Evolutionary conservation across 164 flowering plant genomes (phyloP).

Genomic region (Tetrastigma voinierianum): DNA sequence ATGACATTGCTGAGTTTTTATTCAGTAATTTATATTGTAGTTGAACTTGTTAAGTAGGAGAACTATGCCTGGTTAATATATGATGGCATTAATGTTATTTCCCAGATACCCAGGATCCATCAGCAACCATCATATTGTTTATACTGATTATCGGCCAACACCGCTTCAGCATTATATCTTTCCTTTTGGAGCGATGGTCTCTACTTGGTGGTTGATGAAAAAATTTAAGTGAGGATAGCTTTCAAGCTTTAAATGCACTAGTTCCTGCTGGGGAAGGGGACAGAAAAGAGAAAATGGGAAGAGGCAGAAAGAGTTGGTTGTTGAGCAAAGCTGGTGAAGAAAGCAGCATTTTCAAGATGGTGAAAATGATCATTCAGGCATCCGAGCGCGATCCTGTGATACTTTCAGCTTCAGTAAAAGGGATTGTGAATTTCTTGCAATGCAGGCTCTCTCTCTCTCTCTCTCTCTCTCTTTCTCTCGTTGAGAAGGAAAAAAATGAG

Average conservation of each 20-base stretch:
- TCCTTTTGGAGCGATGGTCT: conserved; percentile 87
- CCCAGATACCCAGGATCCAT: conserved; percentile 72
- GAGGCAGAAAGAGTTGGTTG: conserved; percentile 63
- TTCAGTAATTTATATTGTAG: not conserved
- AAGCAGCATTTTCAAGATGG: conserved; percentile 95
- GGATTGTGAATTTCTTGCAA: conserved; percentile 97
- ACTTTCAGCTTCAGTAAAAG: conserved; percentile 97
- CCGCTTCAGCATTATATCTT: conserved; percentile 98
- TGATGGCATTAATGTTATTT: conserved; percentile 10
- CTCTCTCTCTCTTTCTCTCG: not conserved
- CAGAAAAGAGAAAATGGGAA: conserved; percentile 76
- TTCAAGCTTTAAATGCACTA: conserved; percentile 93
- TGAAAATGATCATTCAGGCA: conserved; percentile 93
- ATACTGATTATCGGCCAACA: conserved; percentile 97
- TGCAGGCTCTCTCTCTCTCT: conserved; percentile 61
- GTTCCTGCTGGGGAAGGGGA: conserved; percentile 65
- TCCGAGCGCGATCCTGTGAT: conserved; percentile 98
- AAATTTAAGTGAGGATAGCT: conserved; percentile 96
- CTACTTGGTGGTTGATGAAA: conserved; percentile 93
- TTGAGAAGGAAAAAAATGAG: not conserved
- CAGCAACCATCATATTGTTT: conserved; percentile 94
- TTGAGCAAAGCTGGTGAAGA: conserved; percentile 78
- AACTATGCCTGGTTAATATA: not conserved
- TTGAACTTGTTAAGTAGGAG: not conserved
- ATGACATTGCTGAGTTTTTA: not conserved